Evolutionary conservation across 2,329 filamentous ascomycete genomes (phyloP), one percentile per base, ranked within the genome.

Genomic region (Diaporthe nobilis): DNA sequence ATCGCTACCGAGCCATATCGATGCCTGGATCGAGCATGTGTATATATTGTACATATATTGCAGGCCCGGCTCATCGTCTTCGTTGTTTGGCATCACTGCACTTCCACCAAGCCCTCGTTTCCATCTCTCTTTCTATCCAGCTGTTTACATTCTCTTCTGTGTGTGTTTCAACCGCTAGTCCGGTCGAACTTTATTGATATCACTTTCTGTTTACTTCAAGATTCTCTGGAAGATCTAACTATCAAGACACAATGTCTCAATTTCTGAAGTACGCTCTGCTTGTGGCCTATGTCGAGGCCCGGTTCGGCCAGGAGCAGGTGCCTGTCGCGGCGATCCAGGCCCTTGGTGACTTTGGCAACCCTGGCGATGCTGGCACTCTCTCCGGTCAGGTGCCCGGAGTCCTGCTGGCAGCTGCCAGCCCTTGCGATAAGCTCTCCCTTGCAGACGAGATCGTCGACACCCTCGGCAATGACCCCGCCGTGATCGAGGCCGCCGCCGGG

Each of bases 261-360:
- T 77, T 71, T 47, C 84, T 84, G 78, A 80, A 82, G 78, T 84
- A 85, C 78, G 72, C 81, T 70, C 75, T 82, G 76, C 75, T 85
- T 74, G 79, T 86, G 76, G 80, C 85, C 49, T 70, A 49, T 44
- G 86, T 83, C 74, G 85, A 88, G 78, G 88, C 88, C 76, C 87
- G 92, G 77, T 93, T 93, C 82, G 88, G 88, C 57, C 91, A 93
- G 84, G 92, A 93, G 82, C 89, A 92, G 81, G 81, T 86, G 61
- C 88, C 90, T 70, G 90, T 92, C 61, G 78, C 84, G 28, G 89
- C 87, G 75, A 89, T 93, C 77, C 80, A 81, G 58, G 86, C 86
- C 22, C 87, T 93, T 34, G 81, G 85, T 72, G 84, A 86, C 78
- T 87, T 89, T 63, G 92, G 91, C 74, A 82, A 85, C 58, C 84